These are phyloP conservation scores for Silene latifolia DNA, from an alignment of 148 eudicot genomes.

Conservation along the genomic window DNA sequence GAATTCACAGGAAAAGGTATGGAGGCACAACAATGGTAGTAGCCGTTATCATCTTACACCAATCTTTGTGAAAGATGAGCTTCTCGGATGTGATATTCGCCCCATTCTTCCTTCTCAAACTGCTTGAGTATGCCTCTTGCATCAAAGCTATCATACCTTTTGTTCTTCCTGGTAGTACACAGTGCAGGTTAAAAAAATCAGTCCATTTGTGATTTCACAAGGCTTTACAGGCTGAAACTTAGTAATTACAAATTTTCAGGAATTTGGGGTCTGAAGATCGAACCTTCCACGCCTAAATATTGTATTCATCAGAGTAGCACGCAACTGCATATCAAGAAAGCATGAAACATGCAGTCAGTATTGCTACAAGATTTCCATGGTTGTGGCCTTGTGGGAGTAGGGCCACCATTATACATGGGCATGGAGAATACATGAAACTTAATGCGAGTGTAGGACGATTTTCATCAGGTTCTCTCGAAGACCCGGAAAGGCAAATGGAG, in stretches of 20 bases:
- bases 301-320: conserved; percentile 89
- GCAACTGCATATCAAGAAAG: conserved; percentile 60
- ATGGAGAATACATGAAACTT: no score
- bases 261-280: not conserved
- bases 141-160: conserved; percentile 56
- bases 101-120: conserved; percentile 81
- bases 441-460: no score
- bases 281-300: conserved; percentile 57
- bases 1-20: conserved; percentile 53
- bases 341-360: conserved; percentile 8
- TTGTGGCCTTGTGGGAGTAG: no score
- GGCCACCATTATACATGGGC: no score
- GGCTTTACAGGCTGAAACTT: not conserved
- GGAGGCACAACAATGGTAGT: conserved; percentile 76
- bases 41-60: conserved; percentile 62
- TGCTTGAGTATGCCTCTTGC: conserved; percentile 56
- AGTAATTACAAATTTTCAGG: not conserved
- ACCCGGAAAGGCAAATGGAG: no score
- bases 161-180: conserved; percentile 30
- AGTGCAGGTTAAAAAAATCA: conserved; percentile 18
- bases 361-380: no score
- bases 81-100: conserved; percentile 74
- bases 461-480: no score
- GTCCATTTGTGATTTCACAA: conserved; percentile 1
- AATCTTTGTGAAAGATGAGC: conserved; percentile 97